Percentiles rank a stretch among this genome's conserved stretches.
Evolutionary conservation across 2,329 filamentous ascomycete species (phyloP).

Genomic region (Aschersonia sp.): DNA sequence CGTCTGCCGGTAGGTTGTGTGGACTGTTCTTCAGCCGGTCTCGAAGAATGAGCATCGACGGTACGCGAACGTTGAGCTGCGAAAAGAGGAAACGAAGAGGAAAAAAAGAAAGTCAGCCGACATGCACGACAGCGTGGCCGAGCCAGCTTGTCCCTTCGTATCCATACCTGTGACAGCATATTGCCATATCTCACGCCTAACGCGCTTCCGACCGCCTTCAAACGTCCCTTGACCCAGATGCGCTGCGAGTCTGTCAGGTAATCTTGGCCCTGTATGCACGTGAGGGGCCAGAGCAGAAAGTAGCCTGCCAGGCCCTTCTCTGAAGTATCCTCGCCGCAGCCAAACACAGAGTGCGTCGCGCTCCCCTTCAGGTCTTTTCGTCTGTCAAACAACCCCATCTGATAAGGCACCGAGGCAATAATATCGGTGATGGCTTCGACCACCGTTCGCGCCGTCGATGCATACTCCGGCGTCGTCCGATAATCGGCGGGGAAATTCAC

Average conservation of each 20-base stretch:
- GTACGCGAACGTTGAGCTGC: conserved; percentile 41
- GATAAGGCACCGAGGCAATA: conserved; percentile 42
- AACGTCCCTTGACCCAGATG: conserved; percentile 35
- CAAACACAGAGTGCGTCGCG: conserved; percentile 27
- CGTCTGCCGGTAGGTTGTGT: not conserved
- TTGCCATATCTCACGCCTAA: conserved; percentile 43
- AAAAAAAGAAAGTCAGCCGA: not conserved
- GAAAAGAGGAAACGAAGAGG: not conserved
- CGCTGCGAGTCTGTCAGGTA: conserved; percentile 43
- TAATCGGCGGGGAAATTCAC: conserved; percentile 44
- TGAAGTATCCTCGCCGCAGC: conserved; percentile 31
- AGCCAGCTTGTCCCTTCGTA: not conserved
- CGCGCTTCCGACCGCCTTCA: conserved; percentile 37
- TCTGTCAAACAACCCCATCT: conserved; percentile 41
- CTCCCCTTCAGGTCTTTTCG: conserved; percentile 22
- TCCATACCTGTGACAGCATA: conserved; percentile 33
- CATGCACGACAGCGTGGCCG: too few species aligned
- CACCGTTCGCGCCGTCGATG: conserved; percentile 32
- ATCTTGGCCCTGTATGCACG: conserved; percentile 37
- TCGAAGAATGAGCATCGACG: conserved; percentile 44
- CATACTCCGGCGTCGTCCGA: conserved; percentile 45
- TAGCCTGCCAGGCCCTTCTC: conserved; percentile 41
- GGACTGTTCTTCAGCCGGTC: conserved; percentile 16
- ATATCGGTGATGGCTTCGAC: conserved; percentile 40
- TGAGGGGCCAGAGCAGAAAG: conserved; percentile 43